Evolutionary conservation across 495 filamentous ascomycete genomes (phyloP), one percentile per base, ranked within the genome.

Genomic region (Penicillium lagena): DNA sequence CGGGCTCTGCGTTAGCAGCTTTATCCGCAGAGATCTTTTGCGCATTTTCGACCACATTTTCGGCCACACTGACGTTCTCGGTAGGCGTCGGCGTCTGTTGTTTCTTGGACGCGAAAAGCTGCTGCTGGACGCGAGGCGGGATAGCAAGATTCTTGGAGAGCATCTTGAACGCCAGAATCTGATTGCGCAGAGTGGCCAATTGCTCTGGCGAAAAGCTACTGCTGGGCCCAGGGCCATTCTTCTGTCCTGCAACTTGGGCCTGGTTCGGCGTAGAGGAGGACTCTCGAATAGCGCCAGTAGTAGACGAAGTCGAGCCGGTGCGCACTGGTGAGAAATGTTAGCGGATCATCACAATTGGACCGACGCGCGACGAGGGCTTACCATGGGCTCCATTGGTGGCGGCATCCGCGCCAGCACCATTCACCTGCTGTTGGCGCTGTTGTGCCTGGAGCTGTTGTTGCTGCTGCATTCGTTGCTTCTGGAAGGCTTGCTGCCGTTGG

Each of bases 111-210:
- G 81, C 72, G 53, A 88, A 90, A 4, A 95, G 76, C 47, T 83
- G 79, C 54, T 87, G 82, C 58, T 90, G 84, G 33, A 90, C 70
- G 35, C 73, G 68, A n/a, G 72, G 61, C 2, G 89, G 86, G 12
- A 96, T 80, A 1, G 87, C 79, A 22, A 81, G 70, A 43, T 93
- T 93, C 63, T 88, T 93, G 9, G 83, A 80, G 1, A 95, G 71
- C 51, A 82, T 70, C 63, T 88, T 87, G 69, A 95, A 94, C 7
- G 87, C 87, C 49, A 78, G 63, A 35, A 95, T 91, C 58, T 95
- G 90, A 37, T 81, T 80, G 30, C 83, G 73, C 8, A 94, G 73
- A 2, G 79, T 79, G 27, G 70, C 67, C 32, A 94, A 64, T 52
- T 95, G 89, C 37, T 87, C 79, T 2, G 74, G 61, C 6, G 84